Base-by-base conservation (phyloP, 805 yeast species). In the Saccharomyces paradoxus region DNA sequence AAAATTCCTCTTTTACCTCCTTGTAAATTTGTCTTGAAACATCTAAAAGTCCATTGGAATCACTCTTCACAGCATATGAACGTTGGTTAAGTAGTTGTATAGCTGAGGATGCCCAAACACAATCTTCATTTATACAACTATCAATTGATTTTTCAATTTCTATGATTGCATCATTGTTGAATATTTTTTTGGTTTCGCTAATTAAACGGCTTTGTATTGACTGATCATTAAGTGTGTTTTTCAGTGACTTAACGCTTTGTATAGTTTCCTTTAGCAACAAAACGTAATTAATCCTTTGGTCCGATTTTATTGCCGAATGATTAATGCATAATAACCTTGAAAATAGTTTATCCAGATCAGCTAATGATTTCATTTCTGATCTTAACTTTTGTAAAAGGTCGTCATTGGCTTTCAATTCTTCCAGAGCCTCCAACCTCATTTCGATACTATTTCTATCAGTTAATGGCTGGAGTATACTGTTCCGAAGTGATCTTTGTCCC, bases 391-490 rank as follows among this genome's bases (percentile, higher is more conserved):
- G 49, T 2, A 64, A 27, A 2, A 61, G 31, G 0, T 60, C 55
- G 5, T 59, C 58, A 9, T 68, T 55, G 0, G 46, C 49, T 9
- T 63, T 53, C 14, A 79, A 58, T 53, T 75, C 79, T 41, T 66
- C 59, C 0, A 77, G 74, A 1, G 78, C 65, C 3, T 67, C 68
- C 12, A 69, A 59, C 44, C 82, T 65, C 44, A 71, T 58, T 10
- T 59, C 53, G 2, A 79, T 70, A 24, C 75, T 71, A 0, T 58
- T 56, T 17, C 55, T 56, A 56, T 75, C 74, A 0, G 79, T 76
- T 14, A 78, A 58, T 0, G 82, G 82, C 54, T 78, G 82, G n/a
- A 78, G 56, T 2, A 78, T 71, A 51, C 71, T 77, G 37, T 68
- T 74, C 56, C 71, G 69, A 50, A 79, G 60, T 6, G 72, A 55